phyloP scores from a whole-genome alignment of 345 rosid species.

The Nasturtium officinale region DNA sequence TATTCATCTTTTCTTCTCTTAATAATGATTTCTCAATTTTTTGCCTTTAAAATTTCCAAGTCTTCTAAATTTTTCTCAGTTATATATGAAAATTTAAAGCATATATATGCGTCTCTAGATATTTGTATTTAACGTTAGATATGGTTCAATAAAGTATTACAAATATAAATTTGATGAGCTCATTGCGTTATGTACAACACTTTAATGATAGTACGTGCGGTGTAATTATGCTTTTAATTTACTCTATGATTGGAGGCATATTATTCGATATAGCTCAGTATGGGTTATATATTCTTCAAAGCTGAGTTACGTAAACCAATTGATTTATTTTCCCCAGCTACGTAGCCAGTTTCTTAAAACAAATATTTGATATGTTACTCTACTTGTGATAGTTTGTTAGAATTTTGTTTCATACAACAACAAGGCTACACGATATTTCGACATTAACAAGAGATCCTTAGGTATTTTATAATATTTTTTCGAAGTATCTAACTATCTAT shows the following conservation, averaged over 20 bases:
- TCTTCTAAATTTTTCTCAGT: neutral
- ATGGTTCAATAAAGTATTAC: neutral
- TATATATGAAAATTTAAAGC: slow-evolving; percentile 1
- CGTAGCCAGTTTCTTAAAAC: neutral
- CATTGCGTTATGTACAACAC: slow-evolving; percentile 1
- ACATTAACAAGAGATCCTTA: slow-evolving; percentile 27
- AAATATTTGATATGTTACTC: neutral
- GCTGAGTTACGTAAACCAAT: neutral
- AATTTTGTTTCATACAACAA: slow-evolving; percentile 17
- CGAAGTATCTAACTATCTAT: too few species aligned
- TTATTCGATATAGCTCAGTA: neutral
- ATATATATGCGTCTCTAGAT: neutral
- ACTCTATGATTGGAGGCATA: slow-evolving; percentile 13
- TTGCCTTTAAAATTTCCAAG: neutral
- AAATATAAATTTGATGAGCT: neutral
- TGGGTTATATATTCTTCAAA: neutral
- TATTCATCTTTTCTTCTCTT: neutral
- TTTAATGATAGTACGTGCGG: slow-evolving; percentile 16
- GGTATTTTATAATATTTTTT: neutral
- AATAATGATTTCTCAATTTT: neutral
- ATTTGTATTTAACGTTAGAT: neutral
- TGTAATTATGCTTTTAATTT: neutral
- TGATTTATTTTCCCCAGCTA: neutral
- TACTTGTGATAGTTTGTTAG: neutral
- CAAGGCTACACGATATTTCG: slow-evolving; percentile 16